Evolutionary conservation across 1,284 basidiomycete species (phyloP), one percentile per base, ranked within the genome.

Genomic region (Malassezia brasiliensis): DNA sequence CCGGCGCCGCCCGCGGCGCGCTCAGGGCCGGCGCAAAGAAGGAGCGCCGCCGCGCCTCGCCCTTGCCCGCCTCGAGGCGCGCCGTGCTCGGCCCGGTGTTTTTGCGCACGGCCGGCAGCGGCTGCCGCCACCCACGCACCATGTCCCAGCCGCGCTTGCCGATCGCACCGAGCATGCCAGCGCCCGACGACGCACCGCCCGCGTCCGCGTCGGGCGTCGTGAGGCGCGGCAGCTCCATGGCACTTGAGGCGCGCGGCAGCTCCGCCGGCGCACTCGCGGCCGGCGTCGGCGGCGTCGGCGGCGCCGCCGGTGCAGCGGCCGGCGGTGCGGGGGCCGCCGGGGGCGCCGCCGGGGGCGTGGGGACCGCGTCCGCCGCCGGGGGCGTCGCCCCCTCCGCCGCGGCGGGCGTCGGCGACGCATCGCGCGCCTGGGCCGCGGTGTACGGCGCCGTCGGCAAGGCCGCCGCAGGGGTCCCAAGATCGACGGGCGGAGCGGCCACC

Each of bases 91-190:
- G 22, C 11, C 3, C 35, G n/a, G 19, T 22, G 28, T 38, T 31
- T 31, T 38, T 36, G 37, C 47, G 47, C 15, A 47, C 45, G 9
- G 28, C 30, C 35, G 45, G 30, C 20, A 32, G 11, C 15, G 38
- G 47, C 12, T 40, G 36, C 12, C 51, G 50, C 38, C 39, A 41
- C 9, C 39, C 35, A 17, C 54, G 49, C 48, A 56, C 42, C 49
- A 56, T 47, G 11, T 56, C 54, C 36, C 46, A 31, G 31, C 55
- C 50, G 36, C 50, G 50, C 37, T 32, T 47, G 15, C 54, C 50
- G 8, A 56, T 30, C 12, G 37, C 12, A 5, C 52, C 52, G 11
- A 57, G 30, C 41, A 55, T 46, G 42, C 53, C 28, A 19, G 40
- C 14, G 14, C 15, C 8, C 12, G 40, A 17, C 25, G 25, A 7